Evolutionary conservation across 2,329 filamentous ascomycete genomes (phyloP).

Genomic region (Sclerotinia borealis): DNA sequence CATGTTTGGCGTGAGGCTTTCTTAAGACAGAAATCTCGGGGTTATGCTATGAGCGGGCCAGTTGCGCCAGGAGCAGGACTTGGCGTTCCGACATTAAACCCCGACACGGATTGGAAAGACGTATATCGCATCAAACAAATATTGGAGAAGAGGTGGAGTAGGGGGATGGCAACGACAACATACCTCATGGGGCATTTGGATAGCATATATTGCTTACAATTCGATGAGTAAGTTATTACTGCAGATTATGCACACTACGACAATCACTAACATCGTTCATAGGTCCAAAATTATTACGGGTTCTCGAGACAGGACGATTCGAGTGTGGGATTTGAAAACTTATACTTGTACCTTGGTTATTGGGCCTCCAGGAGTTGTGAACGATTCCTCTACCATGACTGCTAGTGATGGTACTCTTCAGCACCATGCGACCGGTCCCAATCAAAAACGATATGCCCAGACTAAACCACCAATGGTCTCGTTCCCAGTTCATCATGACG

Average conservation of each 20-base stretch:
- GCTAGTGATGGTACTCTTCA: slow-evolving; percentile 45
- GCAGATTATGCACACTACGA: neutral
- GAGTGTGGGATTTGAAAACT: slow-evolving; percentile 91
- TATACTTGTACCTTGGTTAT: slow-evolving; percentile 82
- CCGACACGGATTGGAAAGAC: slow-evolving; percentile 74
- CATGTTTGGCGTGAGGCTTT: slow-evolving; percentile 61
- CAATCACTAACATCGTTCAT: slow-evolving; percentile 33
- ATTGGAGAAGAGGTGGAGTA: slow-evolving; percentile 73
- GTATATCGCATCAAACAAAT: slow-evolving; percentile 74
- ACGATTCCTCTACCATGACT: slow-evolving; percentile 44
- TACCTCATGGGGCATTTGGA: slow-evolving; percentile 92
- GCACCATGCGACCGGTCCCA: slow-evolving; percentile 49
- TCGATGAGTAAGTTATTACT: slow-evolving; percentile 71
- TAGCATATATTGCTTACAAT: slow-evolving; percentile 96
- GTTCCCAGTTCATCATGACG: slow-evolving; percentile 69
- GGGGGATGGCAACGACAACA: slow-evolving; percentile 70
- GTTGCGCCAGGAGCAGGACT: slow-evolving; percentile 48
- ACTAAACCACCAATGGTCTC: slow-evolving; percentile 51
- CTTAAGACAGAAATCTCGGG: slow-evolving; percentile 52
- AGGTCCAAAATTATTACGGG: slow-evolving; percentile 94
- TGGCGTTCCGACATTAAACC: slow-evolving; percentile 49
- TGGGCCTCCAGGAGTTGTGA: slow-evolving; percentile 64
- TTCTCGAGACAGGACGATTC: slow-evolving; percentile 89
- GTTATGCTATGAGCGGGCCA: slow-evolving; percentile 51
- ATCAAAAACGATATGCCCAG: slow-evolving; percentile 33